phyloP scores from a whole-genome alignment of 176 grass and related monocot species.

The Avena sativa region DNA sequence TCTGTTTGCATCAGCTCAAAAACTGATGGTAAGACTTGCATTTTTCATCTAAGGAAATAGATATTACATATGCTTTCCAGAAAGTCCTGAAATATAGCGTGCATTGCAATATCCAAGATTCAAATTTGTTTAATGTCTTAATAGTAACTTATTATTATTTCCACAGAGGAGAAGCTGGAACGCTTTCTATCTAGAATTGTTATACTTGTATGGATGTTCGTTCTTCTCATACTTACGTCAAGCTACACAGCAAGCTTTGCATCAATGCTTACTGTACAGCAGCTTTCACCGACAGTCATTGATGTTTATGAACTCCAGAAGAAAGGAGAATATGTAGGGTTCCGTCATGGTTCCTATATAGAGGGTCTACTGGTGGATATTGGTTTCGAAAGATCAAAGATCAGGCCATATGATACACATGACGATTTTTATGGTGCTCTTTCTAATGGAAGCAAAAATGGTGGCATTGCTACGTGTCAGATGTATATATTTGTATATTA shows the following conservation, averaged over 20 bases:
- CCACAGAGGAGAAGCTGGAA: constrained; percentile 49
- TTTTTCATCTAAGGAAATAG: neutral
- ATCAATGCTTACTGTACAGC: constrained; percentile 62
- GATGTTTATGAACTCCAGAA: constrained; percentile 52
- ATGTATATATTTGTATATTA: too few species aligned
- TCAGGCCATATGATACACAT: constrained; percentile 26
- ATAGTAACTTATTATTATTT: neutral
- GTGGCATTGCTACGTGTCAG: constrained; percentile 49
- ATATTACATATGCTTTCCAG: neutral
- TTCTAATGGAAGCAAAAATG: constrained; percentile 29
- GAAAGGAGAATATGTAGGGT: constrained; percentile 46
- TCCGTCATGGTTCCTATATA: constrained; percentile 36
- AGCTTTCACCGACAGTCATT: constrained; percentile 52
- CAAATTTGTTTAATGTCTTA: neutral
- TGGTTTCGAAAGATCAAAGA: constrained; percentile 42
- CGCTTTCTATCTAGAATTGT: constrained; percentile 44
- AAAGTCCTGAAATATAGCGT: neutral
- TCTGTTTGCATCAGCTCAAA: neutral
- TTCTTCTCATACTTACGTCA: constrained; percentile 52
- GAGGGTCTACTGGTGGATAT: constrained; percentile 24
- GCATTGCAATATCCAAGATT: neutral
- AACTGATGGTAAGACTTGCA: neutral
- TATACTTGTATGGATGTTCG: constrained; percentile 45
- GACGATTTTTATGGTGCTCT: constrained; percentile 38
- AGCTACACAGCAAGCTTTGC: constrained; percentile 69